phyloP scores from a whole-genome alignment of 2,329 filamentous ascomycete species.

The Cladosporium sp. region DNA sequence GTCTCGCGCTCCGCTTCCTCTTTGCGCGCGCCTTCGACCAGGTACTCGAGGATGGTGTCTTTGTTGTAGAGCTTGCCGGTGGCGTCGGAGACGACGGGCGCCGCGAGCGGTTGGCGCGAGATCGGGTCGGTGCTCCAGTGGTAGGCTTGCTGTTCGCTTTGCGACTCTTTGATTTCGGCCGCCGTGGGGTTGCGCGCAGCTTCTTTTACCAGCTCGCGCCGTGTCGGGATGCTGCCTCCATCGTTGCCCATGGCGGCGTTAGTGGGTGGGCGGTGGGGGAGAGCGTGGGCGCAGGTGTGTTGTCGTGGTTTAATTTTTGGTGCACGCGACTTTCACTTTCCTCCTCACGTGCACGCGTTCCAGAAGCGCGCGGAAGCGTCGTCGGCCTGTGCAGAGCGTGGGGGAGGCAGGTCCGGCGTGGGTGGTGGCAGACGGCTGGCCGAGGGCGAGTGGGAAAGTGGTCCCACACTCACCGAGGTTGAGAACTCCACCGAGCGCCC shows the following conservation, averaged over 20 bases:
- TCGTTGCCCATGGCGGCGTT: conserved; percentile 78
- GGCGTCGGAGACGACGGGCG: conserved; percentile 77
- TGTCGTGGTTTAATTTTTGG: not conserved
- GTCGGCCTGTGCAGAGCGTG: not conserved
- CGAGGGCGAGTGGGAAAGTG: too few species aligned
- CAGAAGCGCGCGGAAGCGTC: not conserved
- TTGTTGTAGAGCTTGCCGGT: conserved; percentile 89
- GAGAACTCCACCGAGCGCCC: not conserved
- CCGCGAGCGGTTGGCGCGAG: conserved; percentile 67
- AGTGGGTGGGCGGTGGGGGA: not conserved
- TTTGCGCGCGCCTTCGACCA: conserved; percentile 50
- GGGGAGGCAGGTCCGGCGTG: too few species aligned
- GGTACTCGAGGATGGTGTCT: conserved; percentile 70
- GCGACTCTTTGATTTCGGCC: conserved; percentile 81
- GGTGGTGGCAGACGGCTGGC: too few species aligned
- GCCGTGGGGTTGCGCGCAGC: conserved; percentile 76
- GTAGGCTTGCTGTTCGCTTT: conserved; percentile 77
- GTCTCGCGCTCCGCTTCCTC: conserved; percentile 57
- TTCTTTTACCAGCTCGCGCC: conserved; percentile 92
- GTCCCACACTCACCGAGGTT: too few species aligned
- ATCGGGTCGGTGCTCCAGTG: conserved; percentile 83
- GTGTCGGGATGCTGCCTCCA: conserved; percentile 88
- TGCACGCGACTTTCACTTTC: not conserved
- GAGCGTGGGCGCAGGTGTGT: not conserved
- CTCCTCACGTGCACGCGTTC: not conserved